Evolutionary conservation across 2,329 filamentous ascomycete species (phyloP), one percentile per base, ranked within the genome.

Genomic region (Claviceps cyperi): DNA sequence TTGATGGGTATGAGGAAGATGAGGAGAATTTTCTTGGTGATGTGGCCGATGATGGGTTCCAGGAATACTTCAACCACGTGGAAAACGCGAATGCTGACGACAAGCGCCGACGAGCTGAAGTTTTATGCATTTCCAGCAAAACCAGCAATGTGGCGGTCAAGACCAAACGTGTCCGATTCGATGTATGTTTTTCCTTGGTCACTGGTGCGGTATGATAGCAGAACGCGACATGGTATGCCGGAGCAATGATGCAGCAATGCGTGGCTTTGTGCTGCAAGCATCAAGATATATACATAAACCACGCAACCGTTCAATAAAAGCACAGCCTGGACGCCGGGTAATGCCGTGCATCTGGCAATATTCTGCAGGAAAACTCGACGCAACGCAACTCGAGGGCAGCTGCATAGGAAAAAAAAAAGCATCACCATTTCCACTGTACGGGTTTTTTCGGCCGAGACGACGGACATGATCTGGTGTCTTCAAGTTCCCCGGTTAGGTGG

Each of bases 1-100:
- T 4, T 8, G 37, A n/a, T 19, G 37, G 17, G 15, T 15, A 39
- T 9, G 37, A 39, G 54, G 8, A 52, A 48, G 49, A 55, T 51
- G 24, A 38, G 21, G 7, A 19, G 43, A 19, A 22, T 3, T 11
- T 14, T 22, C 17, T 8, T 19, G 37, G 37, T 19, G 7, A 9
- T 39, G 37, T 8, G 15, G 37, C 5, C 17, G 6, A 17, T 4
- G 37, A 17, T 19, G 37, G n/a, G n/a, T n/a, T 21, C 17, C 48
- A 51, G 2, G 50, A 50, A 6, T 21, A 47, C 13, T 21, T 41
- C 14, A 50, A 54, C 17, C 48, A 28, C 22, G n/a, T 17, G 28
- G 51, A 54, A 11, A 46, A 50, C 14, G 50, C 19, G 6, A 47
- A 50, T 14, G 22, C 3, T 22, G 41, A 41, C 32, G 41, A 22